phyloP scores from a whole-genome alignment of 805 yeast genomes.

The Ogataea henricii region DNA sequence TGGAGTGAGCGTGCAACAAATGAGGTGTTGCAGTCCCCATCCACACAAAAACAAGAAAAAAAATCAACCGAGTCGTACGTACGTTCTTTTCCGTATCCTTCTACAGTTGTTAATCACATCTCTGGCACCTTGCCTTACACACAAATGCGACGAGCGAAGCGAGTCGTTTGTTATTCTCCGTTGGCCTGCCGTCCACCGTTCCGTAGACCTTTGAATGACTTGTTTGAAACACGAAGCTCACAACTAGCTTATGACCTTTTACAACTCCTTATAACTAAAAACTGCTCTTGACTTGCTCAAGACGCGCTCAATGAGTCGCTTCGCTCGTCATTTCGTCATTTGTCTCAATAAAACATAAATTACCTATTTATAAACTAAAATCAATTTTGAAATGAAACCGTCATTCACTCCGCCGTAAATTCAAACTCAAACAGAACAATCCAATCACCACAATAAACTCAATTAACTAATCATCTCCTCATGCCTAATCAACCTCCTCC shows the following conservation, averaged over 20 bases:
- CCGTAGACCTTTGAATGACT: too few species aligned
- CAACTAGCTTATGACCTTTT: too few species aligned
- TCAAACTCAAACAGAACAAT: not conserved
- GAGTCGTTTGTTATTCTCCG: too few species aligned
- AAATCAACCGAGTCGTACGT: not conserved
- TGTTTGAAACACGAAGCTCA: not conserved
- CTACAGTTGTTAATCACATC: slow-evolving; percentile 1
- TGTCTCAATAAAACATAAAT: too few species aligned
- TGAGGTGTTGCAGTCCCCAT: not conserved
- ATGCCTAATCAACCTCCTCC: slow-evolving; percentile 70
- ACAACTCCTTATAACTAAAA: too few species aligned
- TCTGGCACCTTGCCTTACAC: not conserved
- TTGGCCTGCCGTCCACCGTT: too few species aligned
- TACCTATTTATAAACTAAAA: slow-evolving; percentile 4
- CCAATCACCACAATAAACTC: not conserved
- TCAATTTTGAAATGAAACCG: slow-evolving; percentile 2
- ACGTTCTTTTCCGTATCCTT: not conserved
- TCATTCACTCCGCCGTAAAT: not conserved
- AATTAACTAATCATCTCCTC: not conserved
- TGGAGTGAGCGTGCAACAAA: slow-evolving; percentile 14
- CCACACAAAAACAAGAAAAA: not conserved
- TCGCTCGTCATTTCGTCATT: too few species aligned
- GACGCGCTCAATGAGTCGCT: too few species aligned
- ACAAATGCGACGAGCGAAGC: not conserved
- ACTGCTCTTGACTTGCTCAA: too few species aligned